A percentile compares a stretch with the other conserved stretches of the same genome.
phyloP scores from a whole-genome alignment of 371 early-diverging fungal genomes.

The Apophysomyces elegans region DNA sequence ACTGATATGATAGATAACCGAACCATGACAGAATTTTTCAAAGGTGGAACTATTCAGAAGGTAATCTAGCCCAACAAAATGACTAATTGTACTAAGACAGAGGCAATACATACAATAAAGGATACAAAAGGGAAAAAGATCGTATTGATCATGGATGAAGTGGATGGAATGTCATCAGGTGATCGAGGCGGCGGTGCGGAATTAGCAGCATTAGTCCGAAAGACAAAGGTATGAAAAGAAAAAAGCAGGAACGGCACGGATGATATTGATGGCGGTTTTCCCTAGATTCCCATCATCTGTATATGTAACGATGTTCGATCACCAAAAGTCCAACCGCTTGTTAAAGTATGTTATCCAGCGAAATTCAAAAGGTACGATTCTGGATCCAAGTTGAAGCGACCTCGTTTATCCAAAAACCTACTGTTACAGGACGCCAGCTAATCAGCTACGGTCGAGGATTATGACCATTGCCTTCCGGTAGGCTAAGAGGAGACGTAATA shows the following conservation, averaged over 20 bases:
- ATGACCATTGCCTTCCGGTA: constrained; percentile 78
- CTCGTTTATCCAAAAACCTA: constrained; percentile 59
- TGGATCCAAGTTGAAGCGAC: constrained; percentile 60
- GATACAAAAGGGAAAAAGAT: constrained; percentile 32
- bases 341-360: constrained; percentile 90
- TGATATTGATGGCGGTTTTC: neutral
- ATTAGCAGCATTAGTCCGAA: constrained; percentile 91
- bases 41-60: neutral
- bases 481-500: constrained; percentile 2
- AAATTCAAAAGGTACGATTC: constrained; percentile 79
- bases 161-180: constrained; percentile 99
- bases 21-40: constrained; percentile 74
- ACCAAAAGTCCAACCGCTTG: constrained; percentile 89
- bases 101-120: too few species aligned
- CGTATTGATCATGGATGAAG: constrained; percentile 99
- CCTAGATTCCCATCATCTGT: constrained; percentile 95
- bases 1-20: constrained; percentile 65
- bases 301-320: constrained; percentile 98
- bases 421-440: constrained; percentile 42
- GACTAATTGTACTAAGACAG: neutral
- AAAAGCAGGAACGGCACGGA: neutral
- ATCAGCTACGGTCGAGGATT: constrained; percentile 72
- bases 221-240: constrained; percentile 66
- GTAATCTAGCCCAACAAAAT: neutral
- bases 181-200: constrained; percentile 98